Percentiles rank a stretch among this genome's conserved stretches.
Evolutionary conservation across 2,329 filamentous ascomycete genomes (phyloP).

Genomic region (Trichoderma breve): DNA sequence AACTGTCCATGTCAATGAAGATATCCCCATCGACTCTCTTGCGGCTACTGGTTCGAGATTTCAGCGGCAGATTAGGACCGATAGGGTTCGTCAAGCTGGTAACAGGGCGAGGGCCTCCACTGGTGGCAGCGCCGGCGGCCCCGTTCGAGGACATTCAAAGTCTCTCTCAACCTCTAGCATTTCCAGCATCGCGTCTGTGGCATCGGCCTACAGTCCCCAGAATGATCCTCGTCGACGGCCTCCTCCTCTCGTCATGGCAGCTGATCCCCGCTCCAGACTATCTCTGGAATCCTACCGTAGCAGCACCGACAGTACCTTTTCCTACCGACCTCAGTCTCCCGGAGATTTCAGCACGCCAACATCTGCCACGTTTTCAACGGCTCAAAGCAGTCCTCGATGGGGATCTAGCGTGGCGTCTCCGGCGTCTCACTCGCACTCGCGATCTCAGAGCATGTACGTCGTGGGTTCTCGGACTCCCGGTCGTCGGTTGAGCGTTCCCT

Average conservation of each 20-base stretch:
- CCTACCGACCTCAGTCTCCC: constrained; percentile 64
- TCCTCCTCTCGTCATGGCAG: constrained; percentile 78
- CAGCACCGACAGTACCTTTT: constrained; percentile 61
- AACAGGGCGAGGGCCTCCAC: constrained; percentile 75
- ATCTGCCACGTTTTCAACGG: constrained; percentile 76
- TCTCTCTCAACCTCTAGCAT: constrained; percentile 85
- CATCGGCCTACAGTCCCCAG: constrained; percentile 64
- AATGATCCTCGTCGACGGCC: constrained; percentile 71
- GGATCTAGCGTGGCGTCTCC: constrained; percentile 69
- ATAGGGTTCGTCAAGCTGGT: constrained; percentile 72
- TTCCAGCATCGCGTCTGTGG: constrained; percentile 64
- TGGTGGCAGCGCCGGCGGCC: constrained; percentile 67
- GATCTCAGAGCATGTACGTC: constrained; percentile 69
- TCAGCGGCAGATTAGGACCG: constrained; percentile 86
- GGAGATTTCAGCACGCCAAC: constrained; percentile 79
- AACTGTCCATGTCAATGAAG: constrained; percentile 95
- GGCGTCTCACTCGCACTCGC: constrained; percentile 59
- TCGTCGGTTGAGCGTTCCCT: constrained; percentile 79
- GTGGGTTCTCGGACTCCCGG: constrained; percentile 63
- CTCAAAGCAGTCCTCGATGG: constrained; percentile 74
- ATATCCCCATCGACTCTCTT: constrained; percentile 89
- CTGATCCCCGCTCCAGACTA: constrained; percentile 64
- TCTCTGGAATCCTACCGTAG: constrained; percentile 68
- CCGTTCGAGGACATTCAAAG: constrained; percentile 79
- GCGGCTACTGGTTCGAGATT: constrained; percentile 90